phyloP scores from a whole-genome alignment of 2,329 filamentous ascomycete genomes.

The Orbilia oligospora region DNA sequence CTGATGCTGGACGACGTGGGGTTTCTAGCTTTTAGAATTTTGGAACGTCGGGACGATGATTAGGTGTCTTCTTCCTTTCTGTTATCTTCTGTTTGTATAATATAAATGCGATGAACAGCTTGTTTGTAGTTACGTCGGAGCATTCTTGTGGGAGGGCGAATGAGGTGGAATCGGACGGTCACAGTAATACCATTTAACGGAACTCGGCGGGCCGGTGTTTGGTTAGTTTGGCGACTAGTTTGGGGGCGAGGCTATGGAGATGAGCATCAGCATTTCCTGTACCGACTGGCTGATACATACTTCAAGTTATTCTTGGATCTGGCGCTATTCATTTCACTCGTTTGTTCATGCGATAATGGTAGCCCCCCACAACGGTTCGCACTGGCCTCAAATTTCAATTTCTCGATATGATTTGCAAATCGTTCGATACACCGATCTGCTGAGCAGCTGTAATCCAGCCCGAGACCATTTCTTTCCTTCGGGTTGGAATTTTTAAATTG shows the following conservation, averaged over 20 bases:
- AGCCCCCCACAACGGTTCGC: conserved; percentile 29
- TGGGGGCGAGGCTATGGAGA: background rate
- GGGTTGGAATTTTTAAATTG: background rate
- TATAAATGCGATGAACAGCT: background rate
- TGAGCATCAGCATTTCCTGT: conserved; percentile 14
- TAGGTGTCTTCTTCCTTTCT: background rate
- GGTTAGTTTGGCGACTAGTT: background rate
- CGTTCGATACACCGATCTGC: background rate
- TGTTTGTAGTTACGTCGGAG: background rate
- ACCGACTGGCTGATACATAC: background rate
- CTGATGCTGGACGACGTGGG: conserved; percentile 4
- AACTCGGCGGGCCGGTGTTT: conserved; percentile 28
- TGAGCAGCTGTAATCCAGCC: background rate
- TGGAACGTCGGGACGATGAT: background rate
- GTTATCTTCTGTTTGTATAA: conserved; percentile 5
- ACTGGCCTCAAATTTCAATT: conserved; percentile 38
- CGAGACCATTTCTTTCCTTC: background rate
- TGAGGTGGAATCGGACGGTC: conserved; percentile 32
- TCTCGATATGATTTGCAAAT: conserved; percentile 59
- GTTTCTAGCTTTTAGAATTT: background rate
- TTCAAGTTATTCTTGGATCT: conserved; percentile 29
- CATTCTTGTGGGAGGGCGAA: conserved; percentile 32
- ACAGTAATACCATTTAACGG: conserved; percentile 14
- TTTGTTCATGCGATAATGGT: conserved; percentile 42
- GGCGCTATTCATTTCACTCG: background rate